These are phyloP conservation scores for Blastocystis sp. DNA, from an alignment of 352 stramenopile genomes.

Conservation along the genomic window DNA sequence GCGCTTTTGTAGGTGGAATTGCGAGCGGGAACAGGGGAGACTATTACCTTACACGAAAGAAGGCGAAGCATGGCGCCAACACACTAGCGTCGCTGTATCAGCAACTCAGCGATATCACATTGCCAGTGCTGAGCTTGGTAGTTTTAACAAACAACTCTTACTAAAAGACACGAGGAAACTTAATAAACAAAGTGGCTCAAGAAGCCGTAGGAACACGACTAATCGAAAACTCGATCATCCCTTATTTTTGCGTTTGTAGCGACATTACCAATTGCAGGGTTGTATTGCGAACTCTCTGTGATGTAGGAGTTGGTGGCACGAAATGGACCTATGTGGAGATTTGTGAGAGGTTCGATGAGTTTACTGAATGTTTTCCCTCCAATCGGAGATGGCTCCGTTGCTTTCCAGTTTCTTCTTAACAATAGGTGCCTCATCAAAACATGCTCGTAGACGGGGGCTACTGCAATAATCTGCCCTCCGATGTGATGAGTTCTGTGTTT, in stretches of 20 bases:
- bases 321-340: constrained; percentile 78
- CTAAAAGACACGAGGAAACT: constrained; percentile 18
- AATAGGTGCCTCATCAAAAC: constrained; percentile 35
- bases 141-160: background rate
- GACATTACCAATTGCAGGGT: constrained; percentile 72
- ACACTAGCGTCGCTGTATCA: background rate
- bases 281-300: constrained; percentile 64
- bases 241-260: constrained; percentile 83
- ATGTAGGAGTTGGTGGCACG: constrained; percentile 76
- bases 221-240: constrained; percentile 78
- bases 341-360: constrained; percentile 79
- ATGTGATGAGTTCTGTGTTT: constrained; percentile 64
- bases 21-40: constrained; percentile 25
- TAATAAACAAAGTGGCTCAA: constrained; percentile 49
- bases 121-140: constrained; percentile 17
- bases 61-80: background rate
- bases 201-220: constrained; percentile 42
- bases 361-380: constrained; percentile 66
- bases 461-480: constrained; percentile 82
- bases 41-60: constrained; percentile 11
- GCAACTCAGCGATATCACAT: background rate
- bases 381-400: background rate
- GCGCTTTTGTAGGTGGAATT: constrained; percentile 19
- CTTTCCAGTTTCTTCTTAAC: background rate
- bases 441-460: constrained; percentile 81